Percentiles rank a stretch among this genome's conserved stretches.
These are phyloP conservation scores for Suillus spraguei DNA, from an alignment of 768 basidiomycete species.

Conservation along the genomic window DNA sequence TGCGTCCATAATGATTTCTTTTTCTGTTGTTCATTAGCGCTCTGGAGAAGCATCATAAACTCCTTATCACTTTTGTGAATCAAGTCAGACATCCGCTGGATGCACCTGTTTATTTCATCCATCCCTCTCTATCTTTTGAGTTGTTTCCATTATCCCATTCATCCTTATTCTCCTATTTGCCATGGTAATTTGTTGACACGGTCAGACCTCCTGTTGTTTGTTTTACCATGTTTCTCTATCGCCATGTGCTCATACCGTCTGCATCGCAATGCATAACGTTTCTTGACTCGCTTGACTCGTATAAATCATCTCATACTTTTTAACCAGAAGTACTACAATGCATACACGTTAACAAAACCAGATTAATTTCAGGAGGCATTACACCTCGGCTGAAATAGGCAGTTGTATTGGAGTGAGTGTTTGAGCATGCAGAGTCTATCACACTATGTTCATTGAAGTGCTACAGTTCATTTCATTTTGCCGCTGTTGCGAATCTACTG, in stretches of 20 bases:
- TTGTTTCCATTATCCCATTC: conserved; percentile 8
- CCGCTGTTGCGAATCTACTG: not conserved
- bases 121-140: not conserved
- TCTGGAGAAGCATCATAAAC: not conserved
- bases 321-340: not conserved
- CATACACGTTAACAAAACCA: not conserved
- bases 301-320: not conserved
- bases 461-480: not conserved
- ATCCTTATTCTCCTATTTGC: conserved; percentile 4
- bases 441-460: not conserved
- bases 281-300: not conserved
- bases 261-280: not conserved
- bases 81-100: not conserved
- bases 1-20: not conserved
- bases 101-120: conserved; percentile 3
- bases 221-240: conserved; percentile 1
- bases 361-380: not conserved
- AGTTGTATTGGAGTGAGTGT: not conserved
- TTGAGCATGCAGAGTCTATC: not conserved
- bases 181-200: conserved; percentile 10
- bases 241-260: conserved; percentile 3
- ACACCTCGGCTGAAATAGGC: not conserved
- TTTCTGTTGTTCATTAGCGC: not conserved
- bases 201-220: conserved; percentile 4
- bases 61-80: not conserved